phyloP scores from a whole-genome alignment of 75 land plant genomes.

The Picea sitchensis region DNA sequence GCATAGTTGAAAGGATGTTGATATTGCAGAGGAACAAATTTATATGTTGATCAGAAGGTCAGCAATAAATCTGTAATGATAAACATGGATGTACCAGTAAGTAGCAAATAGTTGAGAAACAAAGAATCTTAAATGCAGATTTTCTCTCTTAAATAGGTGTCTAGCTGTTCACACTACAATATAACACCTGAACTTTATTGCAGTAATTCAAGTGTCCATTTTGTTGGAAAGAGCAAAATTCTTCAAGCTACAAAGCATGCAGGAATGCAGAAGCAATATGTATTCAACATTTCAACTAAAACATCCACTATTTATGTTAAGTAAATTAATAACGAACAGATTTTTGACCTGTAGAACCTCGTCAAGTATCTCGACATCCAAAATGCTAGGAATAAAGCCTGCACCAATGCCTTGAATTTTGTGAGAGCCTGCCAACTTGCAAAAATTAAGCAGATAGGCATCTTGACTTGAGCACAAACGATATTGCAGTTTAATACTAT shows the following conservation, averaged over 20 bases:
- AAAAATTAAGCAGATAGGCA: conserved; percentile 2
- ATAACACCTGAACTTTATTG: neutral
- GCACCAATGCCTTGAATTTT: conserved; percentile 91
- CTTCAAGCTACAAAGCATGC: neutral
- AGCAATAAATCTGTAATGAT: no score
- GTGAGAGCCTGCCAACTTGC: conserved; percentile 70
- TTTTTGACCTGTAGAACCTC: conserved; percentile 55
- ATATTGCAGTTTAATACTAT: neutral
- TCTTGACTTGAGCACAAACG: neutral
- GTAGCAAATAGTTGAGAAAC: no score
- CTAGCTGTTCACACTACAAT: neutral
- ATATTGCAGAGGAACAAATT: no score
- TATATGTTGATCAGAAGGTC: no score
- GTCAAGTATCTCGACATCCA: conserved; percentile 73
- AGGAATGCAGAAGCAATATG: neutral
- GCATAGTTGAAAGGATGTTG: no score
- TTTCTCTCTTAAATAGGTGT: no score
- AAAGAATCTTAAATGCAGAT: no score
- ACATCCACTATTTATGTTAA: neutral
- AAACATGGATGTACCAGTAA: no score
- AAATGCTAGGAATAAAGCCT: conserved; percentile 66
- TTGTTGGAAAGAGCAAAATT: neutral
- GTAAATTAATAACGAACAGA: neutral
- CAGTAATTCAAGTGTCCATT: neutral
- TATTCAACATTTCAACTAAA: neutral